These are phyloP conservation scores for Fonsecaea pedrosoi DNA, from an alignment of 2,329 filamentous ascomycete genomes.

Conservation along the genomic window DNA sequence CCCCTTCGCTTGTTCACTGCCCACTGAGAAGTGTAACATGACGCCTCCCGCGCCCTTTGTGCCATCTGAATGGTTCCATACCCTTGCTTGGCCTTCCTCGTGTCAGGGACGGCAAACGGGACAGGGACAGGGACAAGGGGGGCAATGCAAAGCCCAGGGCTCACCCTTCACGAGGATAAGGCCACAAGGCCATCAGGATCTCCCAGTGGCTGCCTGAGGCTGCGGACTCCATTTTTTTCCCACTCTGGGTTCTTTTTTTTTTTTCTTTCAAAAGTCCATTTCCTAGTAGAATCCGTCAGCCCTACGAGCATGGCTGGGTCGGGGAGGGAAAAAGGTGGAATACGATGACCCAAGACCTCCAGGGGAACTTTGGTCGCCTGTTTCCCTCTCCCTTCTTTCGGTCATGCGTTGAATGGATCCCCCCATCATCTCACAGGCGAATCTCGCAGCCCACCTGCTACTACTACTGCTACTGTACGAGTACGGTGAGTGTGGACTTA, in stretches of 20 bases:
- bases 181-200: constrained; percentile 11
- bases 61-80: constrained; percentile 6
- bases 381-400: neutral
- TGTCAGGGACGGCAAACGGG: neutral
- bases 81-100: constrained; percentile 12
- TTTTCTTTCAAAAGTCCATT: constrained; percentile 24
- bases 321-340: neutral
- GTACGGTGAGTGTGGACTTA: constrained; percentile 18
- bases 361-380: constrained; percentile 19
- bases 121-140: neutral
- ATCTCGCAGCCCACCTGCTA: constrained; percentile 7
- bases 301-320: constrained; percentile 22
- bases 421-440: neutral
- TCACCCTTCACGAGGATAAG: constrained; percentile 5
- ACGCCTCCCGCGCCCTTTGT: constrained; percentile 21
- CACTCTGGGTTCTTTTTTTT: neutral
- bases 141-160: constrained; percentile 21
- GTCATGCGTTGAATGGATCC: neutral
- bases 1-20: constrained; percentile 25
- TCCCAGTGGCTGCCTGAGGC: constrained; percentile 14
- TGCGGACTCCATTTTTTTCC: neutral
- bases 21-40: constrained; percentile 29
- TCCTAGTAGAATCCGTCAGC: constrained; percentile 27
- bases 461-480: no score
- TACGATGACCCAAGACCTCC: neutral